Base-by-base conservation (phyloP, 331 rosid genomes). In the Malus hybrid region DNA sequence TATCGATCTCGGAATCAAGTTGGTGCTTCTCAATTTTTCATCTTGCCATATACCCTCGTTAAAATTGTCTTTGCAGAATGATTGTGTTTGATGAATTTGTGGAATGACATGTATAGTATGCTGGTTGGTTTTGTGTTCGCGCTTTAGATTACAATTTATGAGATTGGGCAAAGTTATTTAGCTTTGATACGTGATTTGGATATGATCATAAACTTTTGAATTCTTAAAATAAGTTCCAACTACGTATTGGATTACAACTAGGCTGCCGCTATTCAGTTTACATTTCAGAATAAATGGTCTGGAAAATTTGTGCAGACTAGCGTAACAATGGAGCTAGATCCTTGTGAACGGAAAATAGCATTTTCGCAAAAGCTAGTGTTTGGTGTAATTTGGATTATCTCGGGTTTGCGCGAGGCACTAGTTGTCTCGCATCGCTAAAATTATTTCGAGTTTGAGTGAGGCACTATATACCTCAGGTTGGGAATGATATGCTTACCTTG, bases 1-100 rank as follows among this genome's bases (percentile, higher is more conserved):
- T 58, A 91, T 91, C 50, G 95, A 91, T 82, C 87, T 89, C n/a
- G 97, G 94, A 69, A 89, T 89, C 83, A 91, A 87, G 97, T 90
- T 71, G 81, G 90, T 65, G 20, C 56, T n/a, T 69, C 81, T 4
- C 10, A 7, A 24, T n/a, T 12, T n/a, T 8, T 20, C 9, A 13
- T 65, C n/a, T 65, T 8, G 63, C 19, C 53, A 1, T 22, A 46
- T 46, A 46, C 5, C 22, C 22, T 26, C 26, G 2, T 46, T 1
- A 62, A 20, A 26, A 68, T 68, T 42, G 60, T 26, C 6, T 19
- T 63, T 46, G 16, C 2, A 34, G 29, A 33, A 72, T 72, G 24
- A 11, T 34, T 32, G 7, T 71, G 33, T 32, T 2, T n/a, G 2
- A n/a, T 12, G 55, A 14, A 4, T 57, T 16, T 13, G 33, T 13